Percentiles rank a stretch among this genome's conserved stretches.
phyloP scores from a whole-genome alignment of 148 eudicot species.

The Rhododendron mucronatum region DNA sequence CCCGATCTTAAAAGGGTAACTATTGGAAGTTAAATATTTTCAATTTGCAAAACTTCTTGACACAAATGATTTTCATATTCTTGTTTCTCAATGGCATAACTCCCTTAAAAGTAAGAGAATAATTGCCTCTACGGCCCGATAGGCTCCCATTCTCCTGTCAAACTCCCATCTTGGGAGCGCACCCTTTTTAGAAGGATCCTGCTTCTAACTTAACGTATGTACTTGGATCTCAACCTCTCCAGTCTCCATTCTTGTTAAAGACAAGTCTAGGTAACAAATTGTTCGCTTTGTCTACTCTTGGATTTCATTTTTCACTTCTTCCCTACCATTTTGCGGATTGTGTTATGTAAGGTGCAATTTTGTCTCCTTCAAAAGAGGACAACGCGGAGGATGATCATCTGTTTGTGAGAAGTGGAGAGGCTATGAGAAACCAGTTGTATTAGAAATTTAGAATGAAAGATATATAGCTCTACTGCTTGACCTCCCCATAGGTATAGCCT shows the following conservation, averaged over 20 bases:
- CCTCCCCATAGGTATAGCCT: neutral
- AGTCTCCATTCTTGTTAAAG: neutral
- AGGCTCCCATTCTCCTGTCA: neutral
- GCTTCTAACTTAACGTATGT: neutral
- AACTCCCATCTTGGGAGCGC: neutral
- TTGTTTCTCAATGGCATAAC: neutral
- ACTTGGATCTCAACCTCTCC: neutral
- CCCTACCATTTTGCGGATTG: neutral
- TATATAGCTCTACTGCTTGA: neutral
- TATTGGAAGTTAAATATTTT: neutral
- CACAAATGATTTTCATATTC: neutral
- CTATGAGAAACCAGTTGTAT: neutral
- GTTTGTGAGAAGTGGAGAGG: neutral
- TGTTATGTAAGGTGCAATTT: neutral
- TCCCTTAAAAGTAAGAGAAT: neutral
- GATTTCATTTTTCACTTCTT: neutral
- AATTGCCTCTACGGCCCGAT: too few species aligned
- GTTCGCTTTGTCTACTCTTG: neutral
- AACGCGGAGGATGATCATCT: neutral
- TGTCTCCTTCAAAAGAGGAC: neutral
- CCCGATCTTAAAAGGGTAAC: neutral
- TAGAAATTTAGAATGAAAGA: neutral
- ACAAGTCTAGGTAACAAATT: neutral
- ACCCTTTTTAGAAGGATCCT: neutral
- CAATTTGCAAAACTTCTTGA: neutral